phyloP scores from a whole-genome alignment of 805 yeast species.

The Komagataella kurtzmanii region DNA sequence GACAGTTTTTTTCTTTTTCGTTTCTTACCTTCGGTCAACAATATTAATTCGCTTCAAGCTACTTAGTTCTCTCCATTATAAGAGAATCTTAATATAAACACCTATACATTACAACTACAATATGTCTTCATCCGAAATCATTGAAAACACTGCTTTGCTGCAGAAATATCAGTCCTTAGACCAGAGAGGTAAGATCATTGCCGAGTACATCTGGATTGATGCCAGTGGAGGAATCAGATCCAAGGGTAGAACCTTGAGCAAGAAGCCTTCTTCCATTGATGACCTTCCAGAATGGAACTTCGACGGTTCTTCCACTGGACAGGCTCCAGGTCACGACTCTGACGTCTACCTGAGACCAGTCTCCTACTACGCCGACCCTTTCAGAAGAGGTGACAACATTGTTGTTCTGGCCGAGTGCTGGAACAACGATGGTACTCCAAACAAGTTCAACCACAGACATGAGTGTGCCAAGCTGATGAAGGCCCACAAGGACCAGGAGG shows the following conservation, averaged over 20 bases:
- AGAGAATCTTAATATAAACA: not conserved
- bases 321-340: constrained; percentile 97
- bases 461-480: constrained; percentile 91
- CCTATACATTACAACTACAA: not conserved
- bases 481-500: constrained; percentile 72
- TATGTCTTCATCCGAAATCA: constrained; percentile 11
- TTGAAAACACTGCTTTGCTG: constrained; percentile 67
- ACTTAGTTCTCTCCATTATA: not conserved
- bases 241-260: constrained; percentile 77
- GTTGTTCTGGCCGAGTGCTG: constrained; percentile 93
- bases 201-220: constrained; percentile 98
- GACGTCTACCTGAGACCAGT: constrained; percentile 94
- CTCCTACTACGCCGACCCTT: constrained; percentile 90
- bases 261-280: constrained; percentile 56
- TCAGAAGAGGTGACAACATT: constrained; percentile 95
- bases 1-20: not conserved
- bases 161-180: constrained; percentile 73
- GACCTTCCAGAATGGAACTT: constrained; percentile 99
- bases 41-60: not conserved
- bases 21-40: not conserved
- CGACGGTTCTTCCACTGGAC: constrained; percentile 97
- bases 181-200: constrained; percentile 79
- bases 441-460: constrained; percentile 96
- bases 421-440: constrained; percentile 98
- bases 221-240: constrained; percentile 85